Conservation (phyloP, 2,329 filamentous ascomycete genomes). For the Claviceps pusilla region DNA sequence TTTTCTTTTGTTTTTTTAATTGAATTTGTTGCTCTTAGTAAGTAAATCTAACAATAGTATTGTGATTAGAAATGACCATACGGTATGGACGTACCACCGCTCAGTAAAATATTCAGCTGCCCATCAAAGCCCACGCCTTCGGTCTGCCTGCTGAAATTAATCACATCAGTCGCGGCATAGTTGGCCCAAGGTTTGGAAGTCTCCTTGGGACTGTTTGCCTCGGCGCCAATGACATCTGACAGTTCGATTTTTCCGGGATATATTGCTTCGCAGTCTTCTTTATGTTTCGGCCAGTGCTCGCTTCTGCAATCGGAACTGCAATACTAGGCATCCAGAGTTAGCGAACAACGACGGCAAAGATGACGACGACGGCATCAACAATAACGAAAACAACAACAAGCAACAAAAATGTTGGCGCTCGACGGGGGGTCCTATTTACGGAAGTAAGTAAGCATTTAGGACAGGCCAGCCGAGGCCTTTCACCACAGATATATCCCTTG, state of each 20-base stretch:
- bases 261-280: not conserved
- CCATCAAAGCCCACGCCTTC: constrained; percentile 13
- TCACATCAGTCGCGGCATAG: constrained; percentile 12
- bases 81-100: constrained; percentile 8
- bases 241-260: not conserved
- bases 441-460: not conserved
- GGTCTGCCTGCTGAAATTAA: constrained; percentile 12
- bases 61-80: no score
- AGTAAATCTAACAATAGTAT: no score
- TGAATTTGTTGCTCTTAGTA: no score
- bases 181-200: constrained; percentile 7
- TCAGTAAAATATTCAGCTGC: constrained; percentile 10
- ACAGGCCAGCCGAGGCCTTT: not conserved
- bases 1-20: not conserved
- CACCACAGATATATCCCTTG: not conserved
- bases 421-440: not conserved
- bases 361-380: not conserved
- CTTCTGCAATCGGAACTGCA: not conserved
- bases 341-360: not conserved
- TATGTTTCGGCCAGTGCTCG: not conserved
- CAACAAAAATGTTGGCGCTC: no score
- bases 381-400: not conserved
- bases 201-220: not conserved
- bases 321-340: not conserved
- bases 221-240: not conserved